phyloP scores from a whole-genome alignment of 2,329 filamentous ascomycete species.

The Fusarium sp. region DNA sequence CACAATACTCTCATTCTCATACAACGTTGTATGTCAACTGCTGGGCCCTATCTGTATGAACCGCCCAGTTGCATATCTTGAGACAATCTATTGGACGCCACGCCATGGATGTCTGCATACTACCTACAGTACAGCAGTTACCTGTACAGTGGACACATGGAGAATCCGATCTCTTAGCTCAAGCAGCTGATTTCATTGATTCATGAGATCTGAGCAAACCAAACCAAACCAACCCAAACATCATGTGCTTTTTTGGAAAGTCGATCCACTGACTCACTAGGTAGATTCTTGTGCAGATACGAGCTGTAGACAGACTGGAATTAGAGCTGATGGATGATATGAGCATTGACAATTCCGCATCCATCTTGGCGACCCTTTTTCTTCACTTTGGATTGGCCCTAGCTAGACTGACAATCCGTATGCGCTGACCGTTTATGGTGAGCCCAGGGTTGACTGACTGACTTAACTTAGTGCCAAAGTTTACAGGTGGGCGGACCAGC shows the following conservation, averaged over 20 bases:
- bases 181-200: conserved; percentile 4
- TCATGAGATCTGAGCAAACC: conserved; percentile 8
- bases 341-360: conserved; percentile 11
- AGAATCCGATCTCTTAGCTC: not conserved
- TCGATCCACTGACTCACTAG: conserved; percentile 10
- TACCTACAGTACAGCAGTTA: not conserved
- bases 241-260: not conserved
- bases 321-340: conserved; percentile 3
- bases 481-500: conserved; percentile 8
- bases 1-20: not conserved
- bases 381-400: conserved; percentile 1
- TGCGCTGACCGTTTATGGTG: conserved; percentile 28
- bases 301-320: conserved; percentile 9
- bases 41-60: not conserved
- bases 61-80: not conserved
- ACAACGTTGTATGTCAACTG: conserved; percentile 33
- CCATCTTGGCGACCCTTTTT: conserved; percentile 5
- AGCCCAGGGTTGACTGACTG: conserved; percentile 5
- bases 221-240: not conserved
- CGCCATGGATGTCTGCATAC: conserved; percentile 7
- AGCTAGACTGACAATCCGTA: conserved; percentile 21
- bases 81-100: conserved; percentile 4
- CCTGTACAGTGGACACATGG: not conserved
- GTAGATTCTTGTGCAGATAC: conserved; percentile 23
- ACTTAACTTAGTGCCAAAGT: conserved; percentile 20